phyloP scores from a whole-genome alignment of 1,284 basidiomycete genomes.

The Ganoderma lucidum region DNA sequence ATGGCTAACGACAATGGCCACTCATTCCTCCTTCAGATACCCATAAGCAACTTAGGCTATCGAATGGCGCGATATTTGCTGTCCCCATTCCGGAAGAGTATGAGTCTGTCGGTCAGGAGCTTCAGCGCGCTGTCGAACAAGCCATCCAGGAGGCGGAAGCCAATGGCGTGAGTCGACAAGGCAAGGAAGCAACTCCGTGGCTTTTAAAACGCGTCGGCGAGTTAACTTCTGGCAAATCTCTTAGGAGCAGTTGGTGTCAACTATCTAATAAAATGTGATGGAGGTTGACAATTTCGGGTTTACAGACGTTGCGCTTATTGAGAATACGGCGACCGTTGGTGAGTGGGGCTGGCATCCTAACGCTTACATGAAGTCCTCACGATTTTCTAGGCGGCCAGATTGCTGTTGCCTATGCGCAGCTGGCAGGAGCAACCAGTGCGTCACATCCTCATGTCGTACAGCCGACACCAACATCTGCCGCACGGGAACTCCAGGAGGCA shows the following conservation, averaged over 20 bases:
- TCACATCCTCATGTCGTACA: conserved; percentile 27
- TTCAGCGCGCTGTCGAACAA: conserved; percentile 87
- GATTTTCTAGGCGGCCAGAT: conserved; percentile 71
- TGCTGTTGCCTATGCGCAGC: conserved; percentile 78
- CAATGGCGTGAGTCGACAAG: conserved; percentile 82
- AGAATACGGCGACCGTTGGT: conserved; percentile 93
- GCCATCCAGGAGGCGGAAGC: conserved; percentile 87
- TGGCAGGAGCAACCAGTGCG: conserved; percentile 43
- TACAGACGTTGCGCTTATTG: conserved; percentile 86
- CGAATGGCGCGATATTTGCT: conserved; percentile 83
- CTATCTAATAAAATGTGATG: background rate
- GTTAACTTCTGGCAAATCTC: conserved; percentile 79
- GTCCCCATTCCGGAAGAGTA: conserved; percentile 90
- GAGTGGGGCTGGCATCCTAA: conserved; percentile 37
- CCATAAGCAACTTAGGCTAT: conserved; percentile 69
- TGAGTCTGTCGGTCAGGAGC: conserved; percentile 68
- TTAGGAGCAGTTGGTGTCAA: conserved; percentile 68
- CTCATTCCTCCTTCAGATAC: conserved; percentile 50
- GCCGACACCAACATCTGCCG: background rate
- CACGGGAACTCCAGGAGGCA: background rate
- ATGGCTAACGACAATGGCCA: background rate
- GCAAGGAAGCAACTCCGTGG: conserved; percentile 98
- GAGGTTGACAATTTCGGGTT: background rate
- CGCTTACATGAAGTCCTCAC: background rate
- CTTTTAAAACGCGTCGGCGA: conserved; percentile 87